A percentile compares a stretch with the other conserved stretches of the same genome.
phyloP scores from a whole-genome alignment of 1,139 yeast genomes.

The Trichomonascaceae sp. region DNA sequence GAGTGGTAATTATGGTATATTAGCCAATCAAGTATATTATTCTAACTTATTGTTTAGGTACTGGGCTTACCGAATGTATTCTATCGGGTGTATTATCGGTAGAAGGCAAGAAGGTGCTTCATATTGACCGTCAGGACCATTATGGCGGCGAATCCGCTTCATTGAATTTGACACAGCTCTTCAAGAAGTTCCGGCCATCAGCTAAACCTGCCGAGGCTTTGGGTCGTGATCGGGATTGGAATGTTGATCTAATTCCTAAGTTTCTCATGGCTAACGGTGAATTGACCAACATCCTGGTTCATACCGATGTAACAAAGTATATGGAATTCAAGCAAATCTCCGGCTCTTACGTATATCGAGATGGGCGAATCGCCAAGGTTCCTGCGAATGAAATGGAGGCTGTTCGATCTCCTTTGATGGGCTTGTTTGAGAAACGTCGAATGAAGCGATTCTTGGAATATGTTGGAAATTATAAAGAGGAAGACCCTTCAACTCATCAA shows the following conservation, averaged over 20 bases:
- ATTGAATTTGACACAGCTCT: constrained; percentile 47
- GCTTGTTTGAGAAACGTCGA: constrained; percentile 91
- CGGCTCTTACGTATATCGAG: constrained; percentile 90
- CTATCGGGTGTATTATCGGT: constrained; percentile 90
- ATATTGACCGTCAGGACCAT: constrained; percentile 93
- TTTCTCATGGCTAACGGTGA: constrained; percentile 98
- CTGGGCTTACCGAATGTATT: constrained; percentile 94
- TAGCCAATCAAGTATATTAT: not conserved
- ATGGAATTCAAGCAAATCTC: constrained; percentile 94
- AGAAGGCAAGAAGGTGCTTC: constrained; percentile 94
- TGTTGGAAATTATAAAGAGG: constrained; percentile 77
- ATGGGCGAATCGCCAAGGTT: constrained; percentile 88
- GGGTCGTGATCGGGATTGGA: constrained; percentile 97
- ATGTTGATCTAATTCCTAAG: constrained; percentile 94
- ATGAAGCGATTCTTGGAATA: constrained; percentile 88
- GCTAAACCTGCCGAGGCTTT: constrained; percentile 53
- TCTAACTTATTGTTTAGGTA: constrained; percentile 22
- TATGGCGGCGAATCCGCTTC: constrained; percentile 84
- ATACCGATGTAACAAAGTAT: constrained; percentile 92
- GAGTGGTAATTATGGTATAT: constrained; percentile 21
- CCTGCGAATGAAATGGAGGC: constrained; percentile 94
- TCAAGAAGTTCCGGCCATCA: constrained; percentile 39
- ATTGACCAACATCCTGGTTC: constrained; percentile 87
- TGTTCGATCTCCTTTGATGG: constrained; percentile 85
- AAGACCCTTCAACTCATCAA: constrained; percentile 73